Percentiles rank a stretch among this genome's conserved stretches.
Evolutionary conservation across 2,329 filamentous ascomycete genomes (phyloP).

Genomic region (Parastagonospora avenae): DNA sequence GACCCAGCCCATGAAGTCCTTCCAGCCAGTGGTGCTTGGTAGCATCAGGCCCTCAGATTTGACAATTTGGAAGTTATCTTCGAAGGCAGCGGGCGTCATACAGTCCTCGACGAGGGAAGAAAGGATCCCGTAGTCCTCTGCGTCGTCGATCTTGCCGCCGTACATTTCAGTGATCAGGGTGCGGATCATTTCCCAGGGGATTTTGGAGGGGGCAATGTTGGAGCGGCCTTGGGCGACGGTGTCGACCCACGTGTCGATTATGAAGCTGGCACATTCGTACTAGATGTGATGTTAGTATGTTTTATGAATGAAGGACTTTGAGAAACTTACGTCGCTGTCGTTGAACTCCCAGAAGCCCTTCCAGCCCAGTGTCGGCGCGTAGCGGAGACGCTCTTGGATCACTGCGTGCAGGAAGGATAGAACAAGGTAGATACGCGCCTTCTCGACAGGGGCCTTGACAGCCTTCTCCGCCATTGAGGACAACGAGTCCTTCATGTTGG

Average conservation of each 20-base stretch:
- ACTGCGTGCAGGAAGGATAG: constrained; percentile 95
- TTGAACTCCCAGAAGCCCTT: constrained; percentile 99
- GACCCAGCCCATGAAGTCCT: constrained; percentile 90
- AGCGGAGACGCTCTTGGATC: constrained; percentile 90
- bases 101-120: constrained; percentile 74
- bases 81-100: constrained; percentile 87
- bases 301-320: not conserved
- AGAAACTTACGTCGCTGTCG: constrained; percentile 88
- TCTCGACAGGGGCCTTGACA: constrained; percentile 84
- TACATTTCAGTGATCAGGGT: constrained; percentile 93
- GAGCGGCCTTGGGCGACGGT: constrained; percentile 79
- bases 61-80: constrained; percentile 89
- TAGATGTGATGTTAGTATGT: constrained; percentile 50
- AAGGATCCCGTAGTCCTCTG: constrained; percentile 78
- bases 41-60: constrained; percentile 70
- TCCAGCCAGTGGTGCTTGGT: constrained; percentile 78
- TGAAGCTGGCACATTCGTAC: constrained; percentile 97
- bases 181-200: constrained; percentile 95
- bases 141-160: constrained; percentile 95
- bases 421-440: constrained; percentile 85
- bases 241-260: constrained; percentile 95
- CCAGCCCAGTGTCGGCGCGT: constrained; percentile 93
- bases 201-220: constrained; percentile 90
- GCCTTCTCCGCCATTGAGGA: constrained; percentile 78
- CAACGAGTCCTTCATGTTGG: constrained; percentile 98